Conservation (phyloP, 2,329 filamentous ascomycete genomes). For the Sporothrix curviconia region DNA sequence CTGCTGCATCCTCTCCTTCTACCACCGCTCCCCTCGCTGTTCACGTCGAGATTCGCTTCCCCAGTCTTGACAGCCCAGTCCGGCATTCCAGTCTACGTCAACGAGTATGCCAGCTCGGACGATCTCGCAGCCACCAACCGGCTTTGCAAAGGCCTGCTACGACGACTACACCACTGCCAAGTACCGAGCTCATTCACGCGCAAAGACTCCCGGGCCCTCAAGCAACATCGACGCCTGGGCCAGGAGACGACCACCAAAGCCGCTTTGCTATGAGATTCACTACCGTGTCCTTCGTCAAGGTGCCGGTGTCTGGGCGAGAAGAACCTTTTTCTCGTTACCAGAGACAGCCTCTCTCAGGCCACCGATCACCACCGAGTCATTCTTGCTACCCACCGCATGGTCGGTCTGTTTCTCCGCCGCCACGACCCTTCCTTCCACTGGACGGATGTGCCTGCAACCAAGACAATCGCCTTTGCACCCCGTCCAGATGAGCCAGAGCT, state of each 20-base stretch:
- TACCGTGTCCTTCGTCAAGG: slow-evolving; percentile 40
- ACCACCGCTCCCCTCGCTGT: slow-evolving; percentile 12
- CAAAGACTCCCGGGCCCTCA: slow-evolving; percentile 42
- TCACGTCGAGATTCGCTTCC: slow-evolving; percentile 19
- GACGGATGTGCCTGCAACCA: slow-evolving; percentile 33
- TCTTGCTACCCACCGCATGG: slow-evolving; percentile 42
- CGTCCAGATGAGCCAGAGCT: slow-evolving; percentile 27
- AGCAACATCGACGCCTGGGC: slow-evolving; percentile 24
- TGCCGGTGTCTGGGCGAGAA: slow-evolving; percentile 36
- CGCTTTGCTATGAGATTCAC: slow-evolving; percentile 42
- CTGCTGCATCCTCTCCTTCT: not conserved
- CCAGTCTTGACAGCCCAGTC: slow-evolving; percentile 6
- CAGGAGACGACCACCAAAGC: slow-evolving; percentile 31
- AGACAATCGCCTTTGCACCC: slow-evolving; percentile 21
- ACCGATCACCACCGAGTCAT: slow-evolving; percentile 41
- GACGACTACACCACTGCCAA: slow-evolving; percentile 46
- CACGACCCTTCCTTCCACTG: slow-evolving; percentile 46
- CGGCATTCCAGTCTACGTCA: slow-evolving; percentile 27
- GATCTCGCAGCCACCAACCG: slow-evolving; percentile 38
- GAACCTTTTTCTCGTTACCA: slow-evolving; percentile 46
- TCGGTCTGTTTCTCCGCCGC: slow-evolving; percentile 43
- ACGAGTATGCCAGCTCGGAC: slow-evolving; percentile 42
- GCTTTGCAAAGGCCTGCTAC: slow-evolving; percentile 43
- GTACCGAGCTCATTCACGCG: slow-evolving; percentile 48
- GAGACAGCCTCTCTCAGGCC: slow-evolving; percentile 37